Evolutionary conservation across 805 yeast genomes (phyloP).

Genomic region (Wickerhamomyces alni): DNA sequence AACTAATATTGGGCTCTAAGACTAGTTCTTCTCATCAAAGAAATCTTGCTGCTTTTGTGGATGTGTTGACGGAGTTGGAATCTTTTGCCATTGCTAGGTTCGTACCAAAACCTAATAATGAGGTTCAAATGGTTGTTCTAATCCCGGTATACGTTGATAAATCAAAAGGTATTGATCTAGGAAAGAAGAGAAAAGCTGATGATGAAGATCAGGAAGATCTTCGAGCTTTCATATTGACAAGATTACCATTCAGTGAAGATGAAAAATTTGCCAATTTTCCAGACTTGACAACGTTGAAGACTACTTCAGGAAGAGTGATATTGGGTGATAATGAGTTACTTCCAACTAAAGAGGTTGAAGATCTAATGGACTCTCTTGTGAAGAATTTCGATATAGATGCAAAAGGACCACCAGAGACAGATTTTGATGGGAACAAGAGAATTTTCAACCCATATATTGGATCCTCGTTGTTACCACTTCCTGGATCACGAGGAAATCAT

Average conservation of each 20-base stretch:
- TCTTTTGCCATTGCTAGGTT: conserved; percentile 56
- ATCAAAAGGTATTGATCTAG: conserved; percentile 10
- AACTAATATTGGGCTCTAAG: conserved; percentile 40
- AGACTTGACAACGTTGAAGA: conserved; percentile 28
- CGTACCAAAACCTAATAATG: conserved; percentile 44
- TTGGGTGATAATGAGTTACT: conserved; percentile 21
- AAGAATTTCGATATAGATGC: conserved; percentile 37
- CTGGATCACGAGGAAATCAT: conserved; percentile 6
- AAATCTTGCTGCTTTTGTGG: conserved; percentile 43
- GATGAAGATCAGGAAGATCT: conserved; percentile 15
- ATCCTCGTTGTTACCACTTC: conserved; percentile 13
- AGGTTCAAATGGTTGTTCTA: conserved; percentile 48
- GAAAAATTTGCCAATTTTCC: conserved; percentile 54
- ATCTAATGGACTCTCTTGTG: conserved; percentile 38
- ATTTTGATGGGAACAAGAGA: conserved; percentile 15
- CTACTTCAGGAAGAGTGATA: conserved; percentile 24
- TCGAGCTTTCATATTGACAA: conserved; percentile 42
- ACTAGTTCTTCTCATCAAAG: conserved; percentile 32
- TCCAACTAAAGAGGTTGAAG: conserved; percentile 34
- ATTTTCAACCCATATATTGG: conserved; percentile 13
- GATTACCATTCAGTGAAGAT: conserved; percentile 74
- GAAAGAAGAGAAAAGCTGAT: conserved; percentile 17
- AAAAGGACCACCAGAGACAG: conserved; percentile 16
- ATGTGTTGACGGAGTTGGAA: conserved; percentile 42
- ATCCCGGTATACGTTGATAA: conserved; percentile 38